Conservation (phyloP, 805 yeast species). For the Wickerhamomyces chaumierensis region DNA sequence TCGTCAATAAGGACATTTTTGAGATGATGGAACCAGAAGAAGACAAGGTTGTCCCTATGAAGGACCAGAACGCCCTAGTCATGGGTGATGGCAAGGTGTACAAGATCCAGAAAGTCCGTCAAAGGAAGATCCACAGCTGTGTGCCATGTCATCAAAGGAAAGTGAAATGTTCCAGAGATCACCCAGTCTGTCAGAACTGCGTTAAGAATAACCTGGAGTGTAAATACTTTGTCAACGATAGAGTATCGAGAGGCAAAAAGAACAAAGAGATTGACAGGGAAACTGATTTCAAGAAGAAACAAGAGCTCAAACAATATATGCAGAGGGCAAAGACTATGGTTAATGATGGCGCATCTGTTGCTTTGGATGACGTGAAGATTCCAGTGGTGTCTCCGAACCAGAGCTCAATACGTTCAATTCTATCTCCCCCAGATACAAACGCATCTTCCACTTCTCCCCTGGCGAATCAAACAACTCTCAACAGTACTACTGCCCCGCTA, state of each 20-base stretch:
- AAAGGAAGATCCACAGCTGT: constrained; percentile 45
- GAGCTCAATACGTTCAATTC: background rate
- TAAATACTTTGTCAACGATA: constrained; percentile 45
- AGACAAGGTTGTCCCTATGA: constrained; percentile 19
- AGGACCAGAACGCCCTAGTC: constrained; percentile 24
- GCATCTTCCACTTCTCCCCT: background rate
- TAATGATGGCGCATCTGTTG: background rate
- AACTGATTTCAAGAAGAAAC: constrained; percentile 14
- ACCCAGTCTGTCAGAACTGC: constrained; percentile 42
- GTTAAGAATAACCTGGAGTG: constrained; percentile 34
- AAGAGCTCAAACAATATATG: constrained; percentile 15
- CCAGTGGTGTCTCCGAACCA: too few species aligned
- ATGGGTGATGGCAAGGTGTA: constrained; percentile 41
- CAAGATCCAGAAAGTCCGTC: constrained; percentile 52
- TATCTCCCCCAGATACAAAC: background rate
- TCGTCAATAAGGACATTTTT: too few species aligned
- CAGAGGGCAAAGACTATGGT: constrained; percentile 13
- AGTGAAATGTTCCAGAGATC: constrained; percentile 42
- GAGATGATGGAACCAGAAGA: constrained; percentile 3
- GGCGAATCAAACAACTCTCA: too few species aligned
- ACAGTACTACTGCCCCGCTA: too few species aligned
- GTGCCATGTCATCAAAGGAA: constrained; percentile 48
- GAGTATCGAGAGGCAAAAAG: constrained; percentile 28
- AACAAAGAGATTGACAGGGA: constrained; percentile 14
- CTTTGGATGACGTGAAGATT: too few species aligned